Conservation (phyloP, 345 rosid genomes). For the Populus davidiana region DNA sequence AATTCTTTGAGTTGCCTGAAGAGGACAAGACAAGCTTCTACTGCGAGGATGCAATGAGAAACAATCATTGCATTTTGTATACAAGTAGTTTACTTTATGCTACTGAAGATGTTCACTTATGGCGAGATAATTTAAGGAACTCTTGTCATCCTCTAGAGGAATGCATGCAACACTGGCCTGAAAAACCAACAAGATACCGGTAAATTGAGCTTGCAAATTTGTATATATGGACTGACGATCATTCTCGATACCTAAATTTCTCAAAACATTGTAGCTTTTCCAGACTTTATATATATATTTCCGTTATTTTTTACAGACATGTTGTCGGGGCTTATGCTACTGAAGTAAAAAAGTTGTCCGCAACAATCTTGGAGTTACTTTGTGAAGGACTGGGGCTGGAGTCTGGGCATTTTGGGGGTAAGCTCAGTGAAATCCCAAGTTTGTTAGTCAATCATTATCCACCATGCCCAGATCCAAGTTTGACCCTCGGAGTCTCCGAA, state of each 20-base stretch:
- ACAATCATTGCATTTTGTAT: conserved; percentile 28
- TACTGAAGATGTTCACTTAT: conserved; percentile 24
- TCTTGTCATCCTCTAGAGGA: background rate
- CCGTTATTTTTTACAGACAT: conserved; percentile 7
- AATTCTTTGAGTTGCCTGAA: conserved; percentile 31
- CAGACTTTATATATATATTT: too few relatives aligned
- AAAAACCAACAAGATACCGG: background rate
- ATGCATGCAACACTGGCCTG: background rate
- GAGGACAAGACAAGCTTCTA: conserved; percentile 20
- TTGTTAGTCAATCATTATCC: conserved; percentile 32
- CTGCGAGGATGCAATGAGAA: conserved; percentile 21
- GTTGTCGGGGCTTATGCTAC: conserved; percentile 9
- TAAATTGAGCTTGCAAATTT: too few relatives aligned
- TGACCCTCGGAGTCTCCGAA: conserved; percentile 32
- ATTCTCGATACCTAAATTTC: too few relatives aligned
- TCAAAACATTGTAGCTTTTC: too few relatives aligned
- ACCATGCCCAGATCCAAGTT: conserved; percentile 39
- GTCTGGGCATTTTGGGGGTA: background rate
- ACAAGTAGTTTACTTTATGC: conserved; percentile 22
- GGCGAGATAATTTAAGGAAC: conserved; percentile 29
- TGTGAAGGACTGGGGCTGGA: conserved; percentile 21
- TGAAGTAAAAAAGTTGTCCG: conserved; percentile 22
- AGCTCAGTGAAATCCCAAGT: background rate
- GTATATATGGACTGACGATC: too few relatives aligned
- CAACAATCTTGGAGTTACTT: conserved; percentile 20